Evolutionary conservation across 306 rosid species (phyloP).

Genomic region (Citrullus mucosospermus): DNA sequence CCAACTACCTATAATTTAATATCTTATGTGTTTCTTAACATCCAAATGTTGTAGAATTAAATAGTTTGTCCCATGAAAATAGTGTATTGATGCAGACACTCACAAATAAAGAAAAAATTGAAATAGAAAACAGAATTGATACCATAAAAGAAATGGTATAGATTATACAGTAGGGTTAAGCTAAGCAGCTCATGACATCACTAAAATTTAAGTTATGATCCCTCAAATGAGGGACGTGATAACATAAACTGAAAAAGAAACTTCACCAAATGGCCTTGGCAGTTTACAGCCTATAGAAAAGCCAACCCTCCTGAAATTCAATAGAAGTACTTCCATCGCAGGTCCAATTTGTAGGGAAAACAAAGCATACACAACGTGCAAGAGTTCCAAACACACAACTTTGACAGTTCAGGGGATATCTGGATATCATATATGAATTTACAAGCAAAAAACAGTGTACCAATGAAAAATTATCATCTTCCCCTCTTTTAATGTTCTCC

Average conservation of each 20-base stretch:
- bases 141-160: too few species aligned
- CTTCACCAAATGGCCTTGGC: background rate
- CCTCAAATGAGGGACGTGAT: background rate
- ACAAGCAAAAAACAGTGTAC: slow-evolving; percentile 26
- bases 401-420: background rate
- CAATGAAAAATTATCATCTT: slow-evolving; percentile 72
- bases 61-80: too few species aligned
- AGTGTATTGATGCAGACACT: too few species aligned
- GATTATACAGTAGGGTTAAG: too few species aligned
- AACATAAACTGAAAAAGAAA: background rate
- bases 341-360: background rate
- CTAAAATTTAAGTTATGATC: background rate
- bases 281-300: background rate
- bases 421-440: background rate
- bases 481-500: slow-evolving; percentile 65
- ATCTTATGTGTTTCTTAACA: too few species aligned
- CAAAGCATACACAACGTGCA: background rate
- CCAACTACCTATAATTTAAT: too few species aligned
- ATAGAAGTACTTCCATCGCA: background rate
- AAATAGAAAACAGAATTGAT: too few species aligned
- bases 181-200: too few species aligned
- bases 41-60: too few species aligned
- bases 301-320: background rate
- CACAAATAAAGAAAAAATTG: too few species aligned
- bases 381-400: background rate